Conservation (phyloP, 164 flowering plant species). For the Platanus orientalis region DNA sequence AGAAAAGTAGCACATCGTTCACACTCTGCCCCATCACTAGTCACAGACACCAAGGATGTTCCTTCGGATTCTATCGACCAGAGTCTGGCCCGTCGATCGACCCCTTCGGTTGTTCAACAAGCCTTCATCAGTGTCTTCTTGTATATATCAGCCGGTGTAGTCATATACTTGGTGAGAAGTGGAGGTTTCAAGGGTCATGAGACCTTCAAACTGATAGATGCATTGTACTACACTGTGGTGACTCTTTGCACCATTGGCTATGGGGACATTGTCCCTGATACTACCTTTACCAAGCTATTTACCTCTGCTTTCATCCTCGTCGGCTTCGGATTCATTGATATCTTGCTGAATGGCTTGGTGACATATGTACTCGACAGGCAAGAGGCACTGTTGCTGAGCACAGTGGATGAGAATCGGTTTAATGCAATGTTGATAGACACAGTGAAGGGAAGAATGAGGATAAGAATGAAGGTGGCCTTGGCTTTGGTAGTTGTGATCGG, state of each 20-base stretch:
- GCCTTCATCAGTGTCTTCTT: conserved; percentile 38
- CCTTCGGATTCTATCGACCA: conserved; percentile 15
- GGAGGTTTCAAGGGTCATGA: conserved; percentile 29
- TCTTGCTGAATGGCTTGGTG: conserved; percentile 61
- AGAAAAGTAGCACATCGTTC: conserved; percentile 28
- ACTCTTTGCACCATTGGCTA: conserved; percentile 80
- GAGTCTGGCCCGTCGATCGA: conserved; percentile 15
- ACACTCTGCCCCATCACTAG: conserved; percentile 47
- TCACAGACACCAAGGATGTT: conserved; percentile 24
- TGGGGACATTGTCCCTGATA: conserved; percentile 64
- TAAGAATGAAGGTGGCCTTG: conserved; percentile 54
- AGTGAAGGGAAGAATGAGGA: conserved; percentile 76
- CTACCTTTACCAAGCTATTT: conserved; percentile 53
- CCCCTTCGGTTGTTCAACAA: conserved; percentile 36
- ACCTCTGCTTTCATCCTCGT: conserved; percentile 54
- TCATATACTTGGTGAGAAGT: conserved; percentile 18
- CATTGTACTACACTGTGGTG: conserved; percentile 60
- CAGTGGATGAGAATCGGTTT: conserved; percentile 30
- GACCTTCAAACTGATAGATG: conserved; percentile 50
- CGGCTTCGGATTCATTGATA: conserved; percentile 70
- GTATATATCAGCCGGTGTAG: conserved; percentile 28
- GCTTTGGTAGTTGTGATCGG: conserved; percentile 52
- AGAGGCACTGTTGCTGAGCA: conserved; percentile 44
- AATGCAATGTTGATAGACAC: conserved; percentile 46
- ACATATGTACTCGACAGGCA: conserved; percentile 55